Evolutionary conservation across 306 rosid species (phyloP).

Genomic region (Potentilla sterilis): DNA sequence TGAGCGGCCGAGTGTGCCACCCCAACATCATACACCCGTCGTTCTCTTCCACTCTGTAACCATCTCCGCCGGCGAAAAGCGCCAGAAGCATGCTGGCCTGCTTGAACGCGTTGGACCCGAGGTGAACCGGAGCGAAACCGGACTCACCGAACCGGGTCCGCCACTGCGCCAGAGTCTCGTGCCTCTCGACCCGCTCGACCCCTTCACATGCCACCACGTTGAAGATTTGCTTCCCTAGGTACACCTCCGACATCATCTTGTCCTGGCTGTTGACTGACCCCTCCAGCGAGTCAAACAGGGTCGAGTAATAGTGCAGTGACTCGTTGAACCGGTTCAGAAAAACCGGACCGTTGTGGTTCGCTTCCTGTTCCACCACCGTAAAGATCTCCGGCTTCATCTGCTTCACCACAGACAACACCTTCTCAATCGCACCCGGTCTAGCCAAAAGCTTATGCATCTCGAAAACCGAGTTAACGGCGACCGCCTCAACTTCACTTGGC

Average conservation of each 20-base stretch:
- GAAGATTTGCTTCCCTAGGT: conserved; percentile 81
- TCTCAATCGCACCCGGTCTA: conserved; percentile 77
- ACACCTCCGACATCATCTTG: conserved; percentile 79
- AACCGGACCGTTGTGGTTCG: conserved; percentile 66
- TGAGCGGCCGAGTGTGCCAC: conserved; percentile 90
- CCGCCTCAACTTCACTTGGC: conserved; percentile 61
- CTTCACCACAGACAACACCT: conserved; percentile 62
- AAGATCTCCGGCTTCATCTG: conserved; percentile 78
- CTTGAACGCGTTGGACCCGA: conserved; percentile 89
- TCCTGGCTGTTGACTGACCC: conserved; percentile 59
- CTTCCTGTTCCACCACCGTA: conserved; percentile 86
- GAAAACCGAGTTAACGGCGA: conserved; percentile 86
- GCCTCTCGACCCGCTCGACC: conserved; percentile 78
- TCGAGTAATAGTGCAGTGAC: conserved; percentile 84
- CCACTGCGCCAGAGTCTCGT: conserved; percentile 78
- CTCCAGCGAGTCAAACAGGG: conserved; percentile 90
- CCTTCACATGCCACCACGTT: conserved; percentile 93
- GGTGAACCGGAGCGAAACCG: conserved; percentile 64
- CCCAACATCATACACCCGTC: conserved; percentile 72
- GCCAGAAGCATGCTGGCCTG: conserved; percentile 87
- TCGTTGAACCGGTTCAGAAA: conserved; percentile 86
- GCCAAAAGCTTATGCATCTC: conserved; percentile 77
- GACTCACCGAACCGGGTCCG: conserved; percentile 50
- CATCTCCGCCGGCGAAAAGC: conserved; percentile 73
- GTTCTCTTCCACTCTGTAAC: conserved; percentile 83